Evolutionary conservation across 306 rosid species (phyloP), one percentile per base, ranked within the genome.

Genomic region (Oxytropis ochrocephala): DNA sequence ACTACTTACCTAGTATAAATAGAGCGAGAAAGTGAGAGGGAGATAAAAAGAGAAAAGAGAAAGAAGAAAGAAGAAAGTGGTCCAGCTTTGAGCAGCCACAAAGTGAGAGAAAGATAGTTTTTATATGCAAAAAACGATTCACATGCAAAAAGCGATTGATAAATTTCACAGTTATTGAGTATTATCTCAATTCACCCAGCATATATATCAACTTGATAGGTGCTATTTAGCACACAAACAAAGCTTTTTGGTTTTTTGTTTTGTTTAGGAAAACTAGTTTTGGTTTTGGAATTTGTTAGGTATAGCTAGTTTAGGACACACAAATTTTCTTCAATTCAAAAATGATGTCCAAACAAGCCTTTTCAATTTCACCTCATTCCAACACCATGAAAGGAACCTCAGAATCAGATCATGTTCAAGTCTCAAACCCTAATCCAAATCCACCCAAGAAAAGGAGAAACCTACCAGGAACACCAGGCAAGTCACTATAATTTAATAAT

Each of bases 381-480:
- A 70, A 63, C 69, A 71, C 81, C 69, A n/a, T 71, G 48, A 56
- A 8, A 75, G 18, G 3, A 16, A n/a, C 74, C 63, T 76, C 69
- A 14, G 9, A 33, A 33, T 6, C 73, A n/a, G 8, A 51, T 44
- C 84, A 70, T 24, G 75, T 60, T 67, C 60, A 79, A 16, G 60
- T 67, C 75, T 78, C 79, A 44, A 81, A 59, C 73, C 60, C 81
- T 39, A 88, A 68, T 50, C 14, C 83, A n/a, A 79, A 39, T 21
- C 51, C 76, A 65, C n/a, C 80, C 64, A 89, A 89, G 90, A 92
- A 72, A 85, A 89, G 68, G 78, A 85, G 97, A 64, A 89, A 81
- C 44, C 72, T 87, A 60, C 97, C 97, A 3, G 97, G 97, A 75
- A 92, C 85, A 19, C 97, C 97, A 89, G 96, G 97, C 82, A 86